These are phyloP conservation scores for Suhomyces pyralidae DNA, from an alignment of 805 yeast species.

Conservation along the genomic window DNA sequence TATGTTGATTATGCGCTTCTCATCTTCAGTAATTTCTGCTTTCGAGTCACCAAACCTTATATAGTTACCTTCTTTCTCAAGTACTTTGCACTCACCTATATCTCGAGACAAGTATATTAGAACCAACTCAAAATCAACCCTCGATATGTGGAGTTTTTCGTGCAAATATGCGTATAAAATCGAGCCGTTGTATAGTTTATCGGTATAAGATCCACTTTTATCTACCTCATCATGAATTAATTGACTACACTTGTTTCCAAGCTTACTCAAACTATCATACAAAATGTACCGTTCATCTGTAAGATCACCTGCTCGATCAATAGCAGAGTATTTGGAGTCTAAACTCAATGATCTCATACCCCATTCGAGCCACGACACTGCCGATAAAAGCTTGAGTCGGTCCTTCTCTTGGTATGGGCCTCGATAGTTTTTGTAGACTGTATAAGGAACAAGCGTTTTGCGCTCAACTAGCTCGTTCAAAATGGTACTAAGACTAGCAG, in stretches of 20 bases:
- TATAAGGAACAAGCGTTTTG: constrained; percentile 18
- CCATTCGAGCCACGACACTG: constrained; percentile 15
- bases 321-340: not conserved
- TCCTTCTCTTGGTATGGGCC: not conserved
- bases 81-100: constrained; percentile 7
- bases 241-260: constrained; percentile 3
- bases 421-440: constrained; percentile 6
- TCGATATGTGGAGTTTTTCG: constrained; percentile 12
- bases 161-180: constrained; percentile 10
- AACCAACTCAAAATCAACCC: constrained; percentile 26
- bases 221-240: constrained; percentile 5
- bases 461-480: constrained; percentile 22
- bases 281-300: constrained; percentile 22
- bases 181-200: constrained; percentile 12
- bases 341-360: constrained; percentile 1
- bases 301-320: constrained; percentile 12
- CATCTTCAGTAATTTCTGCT: constrained; percentile 23
- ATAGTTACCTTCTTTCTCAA: constrained; percentile 7
- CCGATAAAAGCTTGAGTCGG: constrained; percentile 7
- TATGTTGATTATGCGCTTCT: constrained; percentile 28
- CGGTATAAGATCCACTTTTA: constrained; percentile 14
- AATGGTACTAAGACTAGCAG: constrained; percentile 23
- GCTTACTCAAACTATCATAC: constrained; percentile 16
- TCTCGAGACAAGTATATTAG: constrained; percentile 29
- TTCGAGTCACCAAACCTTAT: not conserved